A percentile compares a stretch with the other conserved stretches of the same genome.
These are phyloP conservation scores for Exophiala alcalophila DNA, from an alignment of 2,329 filamentous ascomycete species.

Conservation along the genomic window DNA sequence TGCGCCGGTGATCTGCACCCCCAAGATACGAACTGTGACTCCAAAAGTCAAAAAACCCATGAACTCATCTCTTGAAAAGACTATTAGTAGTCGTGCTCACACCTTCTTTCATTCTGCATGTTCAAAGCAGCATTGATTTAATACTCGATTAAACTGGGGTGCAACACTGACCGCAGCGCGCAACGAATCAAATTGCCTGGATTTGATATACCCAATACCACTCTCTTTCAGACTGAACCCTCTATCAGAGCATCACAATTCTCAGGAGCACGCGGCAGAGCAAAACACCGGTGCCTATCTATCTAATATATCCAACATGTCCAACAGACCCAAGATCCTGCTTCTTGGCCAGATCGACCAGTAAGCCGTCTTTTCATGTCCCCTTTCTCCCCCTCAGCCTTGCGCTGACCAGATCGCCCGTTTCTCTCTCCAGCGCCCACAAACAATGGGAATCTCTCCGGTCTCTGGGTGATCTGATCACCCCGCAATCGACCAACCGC, in stretches of 20 bases:
- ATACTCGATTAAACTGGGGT: too few species aligned
- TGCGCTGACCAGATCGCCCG: too few species aligned
- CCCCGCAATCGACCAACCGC: constrained; percentile 60
- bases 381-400: background rate
- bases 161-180: too few species aligned
- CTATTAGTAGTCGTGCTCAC: too few species aligned
- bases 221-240: background rate
- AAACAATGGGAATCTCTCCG: constrained; percentile 62
- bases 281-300: too few species aligned
- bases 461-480: constrained; percentile 62
- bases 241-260: background rate
- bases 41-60: background rate
- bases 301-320: constrained; percentile 10
- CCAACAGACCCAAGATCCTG: constrained; percentile 56
- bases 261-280: too few species aligned
- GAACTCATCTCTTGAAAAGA: background rate
- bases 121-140: too few species aligned
- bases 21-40: background rate
- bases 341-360: constrained; percentile 62
- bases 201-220: too few species aligned
- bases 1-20: constrained; percentile 1
- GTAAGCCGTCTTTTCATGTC: constrained; percentile 46
- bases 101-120: too few species aligned
- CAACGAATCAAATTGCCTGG: too few species aligned
- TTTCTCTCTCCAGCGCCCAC: constrained; percentile 48